phyloP scores from a whole-genome alignment of 352 stramenopile species.

The Phytophthora niederhauseri region DNA sequence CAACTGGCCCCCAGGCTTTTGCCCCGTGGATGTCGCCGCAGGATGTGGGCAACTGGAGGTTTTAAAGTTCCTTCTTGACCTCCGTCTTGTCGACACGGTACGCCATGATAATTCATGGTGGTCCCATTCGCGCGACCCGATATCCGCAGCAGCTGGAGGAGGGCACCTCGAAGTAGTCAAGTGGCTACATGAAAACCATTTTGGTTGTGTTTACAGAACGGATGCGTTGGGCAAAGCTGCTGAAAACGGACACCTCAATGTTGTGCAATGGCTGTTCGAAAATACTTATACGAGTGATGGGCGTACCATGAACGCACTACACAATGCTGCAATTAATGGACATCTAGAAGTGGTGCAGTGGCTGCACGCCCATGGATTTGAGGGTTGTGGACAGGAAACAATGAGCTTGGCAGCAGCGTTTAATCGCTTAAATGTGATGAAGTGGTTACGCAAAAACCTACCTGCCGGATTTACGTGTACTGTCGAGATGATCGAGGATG shows the following conservation, averaged over 20 bases:
- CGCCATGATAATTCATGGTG: not conserved
- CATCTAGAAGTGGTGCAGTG: not conserved
- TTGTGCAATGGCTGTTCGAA: not conserved
- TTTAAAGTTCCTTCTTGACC: not conserved
- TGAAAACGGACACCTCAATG: not conserved
- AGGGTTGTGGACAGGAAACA: not conserved
- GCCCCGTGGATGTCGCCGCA: not conserved
- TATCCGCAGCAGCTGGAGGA: not conserved
- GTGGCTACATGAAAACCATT: not conserved
- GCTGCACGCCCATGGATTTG: not conserved
- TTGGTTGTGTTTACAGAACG: not conserved
- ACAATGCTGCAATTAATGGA: not conserved
- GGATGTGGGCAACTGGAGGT: not conserved
- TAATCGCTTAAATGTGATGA: not conserved
- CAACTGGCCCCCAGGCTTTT: not conserved
- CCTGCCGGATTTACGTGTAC: not conserved
- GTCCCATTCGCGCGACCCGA: not conserved
- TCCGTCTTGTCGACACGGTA: not conserved
- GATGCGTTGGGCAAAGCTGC: not conserved
- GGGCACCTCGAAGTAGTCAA: slow-evolving; percentile 1
- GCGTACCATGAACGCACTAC: not conserved
- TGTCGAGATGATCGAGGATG: not conserved
- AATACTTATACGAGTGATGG: not conserved
- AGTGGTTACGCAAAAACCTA: not conserved
- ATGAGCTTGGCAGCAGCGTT: not conserved